A percentile compares a stretch with the other conserved stretches of the same genome.
Conservation (phyloP, 2,329 filamentous ascomycete genomes). For the Claviceps purpurea region DNA sequence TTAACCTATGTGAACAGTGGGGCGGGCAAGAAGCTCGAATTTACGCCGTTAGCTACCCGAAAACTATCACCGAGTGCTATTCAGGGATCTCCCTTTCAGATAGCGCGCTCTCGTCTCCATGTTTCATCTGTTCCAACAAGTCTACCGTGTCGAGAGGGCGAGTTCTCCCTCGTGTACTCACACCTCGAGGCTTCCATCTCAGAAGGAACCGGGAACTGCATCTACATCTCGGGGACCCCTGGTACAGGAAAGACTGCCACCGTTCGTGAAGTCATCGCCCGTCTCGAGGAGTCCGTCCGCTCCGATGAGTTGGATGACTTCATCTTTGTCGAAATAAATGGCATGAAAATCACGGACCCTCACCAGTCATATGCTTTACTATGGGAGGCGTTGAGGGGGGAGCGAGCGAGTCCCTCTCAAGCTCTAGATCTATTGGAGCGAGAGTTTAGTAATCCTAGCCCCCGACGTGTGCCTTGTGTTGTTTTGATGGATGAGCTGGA, state of each 20-base stretch:
- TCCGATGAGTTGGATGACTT: conserved; percentile 94
- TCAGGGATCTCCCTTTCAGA: conserved; percentile 76
- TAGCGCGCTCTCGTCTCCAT: conserved; percentile 78
- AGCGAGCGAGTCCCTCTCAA: conserved; percentile 83
- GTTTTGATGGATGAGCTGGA: conserved; percentile 98
- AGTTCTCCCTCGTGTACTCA: conserved; percentile 85
- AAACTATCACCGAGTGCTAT: conserved; percentile 63
- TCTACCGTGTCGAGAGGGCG: conserved; percentile 80
- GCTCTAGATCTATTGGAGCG: conserved; percentile 81
- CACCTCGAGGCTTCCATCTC: conserved; percentile 90
- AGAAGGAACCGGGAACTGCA: conserved; percentile 86
- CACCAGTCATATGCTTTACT: conserved; percentile 91
- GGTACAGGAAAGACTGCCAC: conserved; percentile 97
- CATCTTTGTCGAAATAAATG: conserved; percentile 98
- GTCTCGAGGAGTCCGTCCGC: conserved; percentile 74
- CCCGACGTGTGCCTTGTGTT: conserved; percentile 83
- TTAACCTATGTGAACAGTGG: conserved; percentile 37
- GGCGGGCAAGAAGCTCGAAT: conserved; percentile 63
- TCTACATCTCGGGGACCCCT: conserved; percentile 98
- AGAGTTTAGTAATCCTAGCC: conserved; percentile 85
- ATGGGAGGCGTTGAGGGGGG: conserved; percentile 91
- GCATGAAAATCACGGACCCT: conserved; percentile 98
- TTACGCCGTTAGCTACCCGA: conserved; percentile 86
- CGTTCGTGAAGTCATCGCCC: conserved; percentile 83
- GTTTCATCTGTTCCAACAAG: conserved; percentile 85